These are phyloP conservation scores for Aspergillus neoniger DNA, from an alignment of 2,329 filamentous ascomycete species.

Conservation along the genomic window DNA sequence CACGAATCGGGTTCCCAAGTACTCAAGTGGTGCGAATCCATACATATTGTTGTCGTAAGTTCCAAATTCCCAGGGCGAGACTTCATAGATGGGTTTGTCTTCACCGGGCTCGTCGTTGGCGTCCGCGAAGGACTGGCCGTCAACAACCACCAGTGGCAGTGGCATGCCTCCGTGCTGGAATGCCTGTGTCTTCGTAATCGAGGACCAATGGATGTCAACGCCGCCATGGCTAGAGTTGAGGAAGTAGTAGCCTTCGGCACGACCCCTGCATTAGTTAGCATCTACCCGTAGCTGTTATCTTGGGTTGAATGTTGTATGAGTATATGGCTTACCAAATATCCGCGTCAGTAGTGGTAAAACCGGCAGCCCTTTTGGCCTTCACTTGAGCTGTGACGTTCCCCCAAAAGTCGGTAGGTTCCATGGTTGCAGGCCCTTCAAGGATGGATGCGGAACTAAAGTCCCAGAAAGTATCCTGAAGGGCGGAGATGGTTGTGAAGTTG, in stretches of 20 bases:
- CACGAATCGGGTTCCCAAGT: conserved; percentile 70
- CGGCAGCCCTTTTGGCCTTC: not conserved
- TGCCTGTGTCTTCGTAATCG: conserved; percentile 61
- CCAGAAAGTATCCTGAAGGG: conserved; percentile 18
- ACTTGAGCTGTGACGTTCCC: not conserved
- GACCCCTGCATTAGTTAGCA: conserved; percentile 49
- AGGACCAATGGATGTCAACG: conserved; percentile 75
- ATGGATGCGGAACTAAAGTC: not conserved
- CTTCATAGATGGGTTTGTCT: conserved; percentile 65
- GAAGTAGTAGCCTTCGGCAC: conserved; percentile 77
- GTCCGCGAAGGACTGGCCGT: not conserved
- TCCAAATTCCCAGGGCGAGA: conserved; percentile 76
- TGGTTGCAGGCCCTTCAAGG: not conserved
- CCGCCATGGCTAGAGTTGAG: conserved; percentile 74
- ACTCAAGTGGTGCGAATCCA: conserved; percentile 69
- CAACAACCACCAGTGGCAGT: conserved; percentile 66
- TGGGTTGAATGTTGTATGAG: too few species aligned
- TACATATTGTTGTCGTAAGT: conserved; percentile 70
- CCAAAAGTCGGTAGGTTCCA: not conserved
- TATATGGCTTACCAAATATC: not conserved
- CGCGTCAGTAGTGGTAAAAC: not conserved
- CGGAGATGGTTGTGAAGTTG: conserved; percentile 72
- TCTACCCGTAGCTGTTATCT: not conserved
- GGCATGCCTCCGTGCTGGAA: conserved; percentile 66
- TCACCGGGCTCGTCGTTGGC: not conserved